Percentiles rank a stretch among this genome's conserved stretches.
These are phyloP conservation scores for Annulohypoxylon stygium DNA, from an alignment of 495 filamentous ascomycete species.

Conservation along the genomic window DNA sequence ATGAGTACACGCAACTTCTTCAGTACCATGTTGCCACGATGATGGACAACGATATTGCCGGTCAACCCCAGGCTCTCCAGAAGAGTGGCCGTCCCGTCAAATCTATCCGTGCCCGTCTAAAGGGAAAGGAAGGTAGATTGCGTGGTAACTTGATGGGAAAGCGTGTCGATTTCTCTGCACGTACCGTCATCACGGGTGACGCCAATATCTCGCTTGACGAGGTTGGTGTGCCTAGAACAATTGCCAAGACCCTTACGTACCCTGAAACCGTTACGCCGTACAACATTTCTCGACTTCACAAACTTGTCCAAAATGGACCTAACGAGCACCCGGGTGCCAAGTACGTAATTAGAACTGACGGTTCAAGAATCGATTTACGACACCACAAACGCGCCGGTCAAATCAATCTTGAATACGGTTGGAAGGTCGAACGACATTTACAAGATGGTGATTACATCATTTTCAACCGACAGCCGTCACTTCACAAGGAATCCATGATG, in stretches of 20 bases:
- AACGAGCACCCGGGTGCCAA: conserved; percentile 95
- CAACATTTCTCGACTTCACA: conserved; percentile 93
- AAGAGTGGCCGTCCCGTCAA: conserved; percentile 97
- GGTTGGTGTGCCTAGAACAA: conserved; percentile 92
- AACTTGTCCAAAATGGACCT: conserved; percentile 90
- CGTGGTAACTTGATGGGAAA: conserved; percentile 99
- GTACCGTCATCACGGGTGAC: conserved; percentile 99
- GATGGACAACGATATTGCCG: conserved; percentile 99
- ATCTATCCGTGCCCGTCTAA: conserved; percentile 93
- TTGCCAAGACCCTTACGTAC: conserved; percentile 91
- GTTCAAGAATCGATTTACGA: conserved; percentile 92
- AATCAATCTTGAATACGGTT: conserved; percentile 90
- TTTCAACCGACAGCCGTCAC: conserved; percentile 98
- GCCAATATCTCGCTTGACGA: conserved; percentile 96
- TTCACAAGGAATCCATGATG: conserved; percentile 99
- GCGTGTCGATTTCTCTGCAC: conserved; percentile 98
- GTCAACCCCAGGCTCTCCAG: conserved; percentile 93
- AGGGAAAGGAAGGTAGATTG: conserved; percentile 97
- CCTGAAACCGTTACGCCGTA: conserved; percentile 98
- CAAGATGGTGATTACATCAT: conserved; percentile 97
- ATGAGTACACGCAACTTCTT: conserved; percentile 90
- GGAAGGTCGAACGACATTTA: conserved; percentile 98
- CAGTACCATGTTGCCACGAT: conserved; percentile 99
- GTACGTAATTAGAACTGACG: conserved; percentile 92
- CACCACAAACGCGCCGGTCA: conserved; percentile 87